Evolutionary conservation across 441 rosid species (phyloP), one percentile per base, ranked within the genome.

Genomic region (Corymbia citriodora): DNA sequence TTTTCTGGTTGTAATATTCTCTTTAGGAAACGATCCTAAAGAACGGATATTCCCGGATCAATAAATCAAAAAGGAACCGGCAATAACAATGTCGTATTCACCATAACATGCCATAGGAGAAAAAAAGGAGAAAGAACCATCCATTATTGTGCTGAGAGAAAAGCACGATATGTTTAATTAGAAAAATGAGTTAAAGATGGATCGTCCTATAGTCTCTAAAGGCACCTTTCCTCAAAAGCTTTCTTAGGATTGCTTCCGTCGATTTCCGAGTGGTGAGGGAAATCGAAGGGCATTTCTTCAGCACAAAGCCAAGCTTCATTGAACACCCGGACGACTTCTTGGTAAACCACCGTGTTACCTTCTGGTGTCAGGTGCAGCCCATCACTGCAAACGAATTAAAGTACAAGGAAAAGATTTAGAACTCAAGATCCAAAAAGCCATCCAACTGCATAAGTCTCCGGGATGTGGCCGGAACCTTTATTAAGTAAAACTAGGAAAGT

Each of bases 321-420:
- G 90, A 96, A 95, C 61, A 94, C 96, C 83, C 92, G 92, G 49
- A 90, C 91, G 79, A 96, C 96, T 93, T 97, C 96, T 65, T 92
- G 89, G 92, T 89, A 92, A 61, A 96, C 98, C 89, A 96, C 95
- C 55, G 93, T 94, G 93, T 96, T 98, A 90, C 99, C 99, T 92
- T 96, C 94, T 52, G 95, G 93, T 8, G 98, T 97, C 92, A 96
- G 93, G 94, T 98, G 99, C 90, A 97, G 91, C 25, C 99, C 99
- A 85, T 97, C 99, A 18, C 99, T 98, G 97, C 50, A 89, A 88
- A 55, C 15, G 50, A 87, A 79, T 79, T 12, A 13, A 21, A 40
- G 83, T 3, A 36, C 50, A 1, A 0, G 50, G 50, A 74, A 74
- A 36, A 79, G 85, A 40, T 74, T 74, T 74, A 74, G 15, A 40